These are phyloP conservation scores for Rhodotorula sphaerocarpa DNA, from an alignment of 768 basidiomycete genomes.

Conservation along the genomic window DNA sequence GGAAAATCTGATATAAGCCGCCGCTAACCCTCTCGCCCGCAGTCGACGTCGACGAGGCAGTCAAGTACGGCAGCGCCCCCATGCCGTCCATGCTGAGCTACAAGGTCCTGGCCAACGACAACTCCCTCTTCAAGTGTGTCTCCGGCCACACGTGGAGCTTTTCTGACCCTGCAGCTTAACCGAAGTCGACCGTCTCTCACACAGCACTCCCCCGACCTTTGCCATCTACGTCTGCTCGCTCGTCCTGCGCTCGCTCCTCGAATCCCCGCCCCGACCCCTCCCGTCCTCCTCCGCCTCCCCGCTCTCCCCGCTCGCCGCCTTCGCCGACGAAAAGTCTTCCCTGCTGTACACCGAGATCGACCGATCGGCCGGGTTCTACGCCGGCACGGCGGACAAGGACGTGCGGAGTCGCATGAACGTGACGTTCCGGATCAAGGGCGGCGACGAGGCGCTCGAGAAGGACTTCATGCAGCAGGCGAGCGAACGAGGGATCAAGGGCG, in stretches of 20 bases:
- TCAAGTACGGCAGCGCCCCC: constrained; percentile 60
- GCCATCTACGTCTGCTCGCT: constrained; percentile 82
- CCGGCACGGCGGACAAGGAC: constrained; percentile 57
- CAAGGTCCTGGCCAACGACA: constrained; percentile 66
- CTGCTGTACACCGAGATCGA: constrained; percentile 67
- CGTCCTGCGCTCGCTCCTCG: constrained; percentile 59
- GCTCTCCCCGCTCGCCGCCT: constrained; percentile 21
- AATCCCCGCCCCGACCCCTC: constrained; percentile 33
- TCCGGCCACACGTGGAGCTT: background rate
- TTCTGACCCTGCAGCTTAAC: background rate
- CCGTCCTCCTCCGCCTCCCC: constrained; percentile 2
- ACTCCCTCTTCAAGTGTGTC: constrained; percentile 46
- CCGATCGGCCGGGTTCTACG: constrained; percentile 61
- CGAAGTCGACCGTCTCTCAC: no score
- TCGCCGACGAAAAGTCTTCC: constrained; percentile 55
- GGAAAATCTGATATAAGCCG: no score
- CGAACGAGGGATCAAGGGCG: constrained; percentile 64
- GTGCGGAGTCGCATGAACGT: constrained; percentile 94
- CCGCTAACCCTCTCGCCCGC: background rate
- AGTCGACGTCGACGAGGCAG: constrained; percentile 66
- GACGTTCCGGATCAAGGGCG: constrained; percentile 63
- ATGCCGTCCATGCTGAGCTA: constrained; percentile 75
- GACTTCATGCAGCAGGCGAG: constrained; percentile 75
- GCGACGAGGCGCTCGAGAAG: constrained; percentile 61
- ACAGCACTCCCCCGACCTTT: constrained; percentile 89